Evolutionary conservation across 2,329 filamentous ascomycete genomes (phyloP).

Genomic region (Trichoderma sp.): DNA sequence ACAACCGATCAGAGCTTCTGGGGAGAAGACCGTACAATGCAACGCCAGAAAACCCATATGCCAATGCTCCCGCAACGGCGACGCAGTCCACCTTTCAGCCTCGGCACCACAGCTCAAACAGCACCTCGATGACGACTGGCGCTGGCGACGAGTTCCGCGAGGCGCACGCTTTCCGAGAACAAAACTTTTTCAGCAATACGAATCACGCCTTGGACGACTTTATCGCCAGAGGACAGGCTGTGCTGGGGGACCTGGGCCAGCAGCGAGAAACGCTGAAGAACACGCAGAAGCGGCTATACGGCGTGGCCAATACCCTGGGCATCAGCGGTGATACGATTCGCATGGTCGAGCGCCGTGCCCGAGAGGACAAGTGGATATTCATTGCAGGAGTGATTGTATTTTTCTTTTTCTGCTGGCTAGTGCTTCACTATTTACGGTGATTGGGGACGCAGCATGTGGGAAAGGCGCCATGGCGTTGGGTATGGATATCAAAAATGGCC

Average conservation of each 20-base stretch:
- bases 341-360: slow-evolving; percentile 90
- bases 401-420: slow-evolving; percentile 88
- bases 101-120: slow-evolving; percentile 48
- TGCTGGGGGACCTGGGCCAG: slow-evolving; percentile 83
- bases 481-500: slow-evolving; percentile 19
- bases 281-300: slow-evolving; percentile 89
- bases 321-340: slow-evolving; percentile 95
- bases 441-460: slow-evolving; percentile 1
- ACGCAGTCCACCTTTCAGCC: slow-evolving; percentile 46
- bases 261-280: slow-evolving; percentile 95
- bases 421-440: slow-evolving; percentile 76
- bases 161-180: slow-evolving; percentile 82
- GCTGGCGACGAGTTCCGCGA: slow-evolving; percentile 72
- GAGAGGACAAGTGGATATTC: slow-evolving; percentile 98
- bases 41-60: slow-evolving; percentile 93
- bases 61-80: slow-evolving; percentile 52
- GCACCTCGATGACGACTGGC: slow-evolving; percentile 43
- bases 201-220: slow-evolving; percentile 91
- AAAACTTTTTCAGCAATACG: slow-evolving; percentile 81
- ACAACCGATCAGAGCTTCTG: slow-evolving; percentile 78
- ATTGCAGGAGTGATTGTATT: slow-evolving; percentile 84
- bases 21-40: slow-evolving; percentile 78
- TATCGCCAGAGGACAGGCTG: slow-evolving; percentile 85
- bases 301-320: slow-evolving; percentile 89
- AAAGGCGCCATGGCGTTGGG: slow-evolving; percentile 30